phyloP scores from a whole-genome alignment of 306 rosid genomes.

The Ziziphus jujuba region DNA sequence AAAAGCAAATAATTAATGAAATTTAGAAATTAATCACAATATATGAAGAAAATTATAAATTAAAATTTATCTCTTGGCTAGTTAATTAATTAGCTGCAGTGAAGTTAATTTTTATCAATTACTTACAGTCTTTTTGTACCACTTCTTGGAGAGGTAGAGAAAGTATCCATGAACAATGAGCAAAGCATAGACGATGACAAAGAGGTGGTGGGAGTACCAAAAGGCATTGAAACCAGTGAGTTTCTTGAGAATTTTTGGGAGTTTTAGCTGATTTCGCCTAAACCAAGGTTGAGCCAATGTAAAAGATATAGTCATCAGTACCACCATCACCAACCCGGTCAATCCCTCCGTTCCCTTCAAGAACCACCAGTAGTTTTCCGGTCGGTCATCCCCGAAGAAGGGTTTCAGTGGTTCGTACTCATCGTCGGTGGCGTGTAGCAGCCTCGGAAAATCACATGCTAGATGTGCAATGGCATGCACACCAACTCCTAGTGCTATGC shows the following conservation, averaged over 20 bases:
- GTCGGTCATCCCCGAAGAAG: slow-evolving; percentile 56
- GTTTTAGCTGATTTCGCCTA: slow-evolving; percentile 55
- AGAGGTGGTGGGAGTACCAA: slow-evolving; percentile 93
- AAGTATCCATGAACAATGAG: slow-evolving; percentile 72
- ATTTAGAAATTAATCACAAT: too few species aligned
- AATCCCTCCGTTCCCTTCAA: slow-evolving; percentile 85
- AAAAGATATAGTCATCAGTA: slow-evolving; percentile 78
- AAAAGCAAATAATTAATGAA: too few species aligned
- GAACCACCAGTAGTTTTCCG: slow-evolving; percentile 88
- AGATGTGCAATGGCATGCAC: slow-evolving; percentile 68
- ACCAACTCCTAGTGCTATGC: slow-evolving; percentile 69
- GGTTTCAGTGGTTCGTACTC: slow-evolving; percentile 63
- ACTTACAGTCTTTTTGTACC: slow-evolving; percentile 89
- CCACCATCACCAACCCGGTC: slow-evolving; percentile 81
- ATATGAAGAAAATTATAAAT: too few species aligned
- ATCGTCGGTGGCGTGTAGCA: slow-evolving; percentile 51
- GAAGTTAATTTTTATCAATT: too few species aligned
- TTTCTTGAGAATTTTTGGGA: slow-evolving; percentile 62
- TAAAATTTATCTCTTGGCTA: too few species aligned
- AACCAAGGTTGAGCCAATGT: slow-evolving; percentile 89
- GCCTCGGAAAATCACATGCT: slow-evolving; percentile 81
- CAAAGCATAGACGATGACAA: slow-evolving; percentile 76
- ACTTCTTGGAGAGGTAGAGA: slow-evolving; percentile 74
- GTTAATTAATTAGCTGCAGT: too few species aligned
- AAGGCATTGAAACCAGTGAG: slow-evolving; percentile 91